Evolutionary conservation across 345 rosid genomes (phyloP).

Genomic region (Psidium friedrichsthalianum): DNA sequence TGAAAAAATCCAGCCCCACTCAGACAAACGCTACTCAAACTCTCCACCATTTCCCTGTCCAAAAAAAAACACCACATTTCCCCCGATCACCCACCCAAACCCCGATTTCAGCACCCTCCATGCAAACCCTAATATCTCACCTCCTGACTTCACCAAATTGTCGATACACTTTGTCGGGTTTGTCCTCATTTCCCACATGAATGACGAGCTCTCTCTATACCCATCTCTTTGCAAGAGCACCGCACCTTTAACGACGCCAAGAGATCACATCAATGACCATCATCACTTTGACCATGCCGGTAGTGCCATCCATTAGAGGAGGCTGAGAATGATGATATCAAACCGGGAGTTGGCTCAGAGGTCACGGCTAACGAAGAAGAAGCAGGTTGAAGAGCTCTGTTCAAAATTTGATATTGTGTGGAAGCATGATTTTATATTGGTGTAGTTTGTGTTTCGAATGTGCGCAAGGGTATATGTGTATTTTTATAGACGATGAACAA

Average conservation of each 20-base stretch:
- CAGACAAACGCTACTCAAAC: neutral
- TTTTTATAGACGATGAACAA: no score
- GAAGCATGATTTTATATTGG: no score
- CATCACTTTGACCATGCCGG: conserved; percentile 6
- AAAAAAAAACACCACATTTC: neutral
- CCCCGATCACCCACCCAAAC: no score
- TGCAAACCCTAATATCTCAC: neutral
- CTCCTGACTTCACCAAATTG: neutral
- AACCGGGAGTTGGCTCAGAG: conserved; percentile 71
- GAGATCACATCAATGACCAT: neutral
- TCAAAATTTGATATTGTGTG: no score
- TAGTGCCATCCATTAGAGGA: conserved; percentile 27
- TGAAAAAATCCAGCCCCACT: neutral
- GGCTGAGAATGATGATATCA: conserved; percentile 55
- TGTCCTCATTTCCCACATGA: neutral
- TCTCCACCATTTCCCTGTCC: neutral
- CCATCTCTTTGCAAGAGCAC: neutral
- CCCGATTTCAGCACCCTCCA: no score
- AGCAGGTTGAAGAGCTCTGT: conserved; percentile 60
- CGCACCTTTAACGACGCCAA: neutral
- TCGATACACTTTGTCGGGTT: neutral
- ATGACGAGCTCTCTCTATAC: neutral
- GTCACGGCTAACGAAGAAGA: conserved; percentile 64
- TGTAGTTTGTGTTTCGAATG: no score
- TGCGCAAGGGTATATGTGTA: no score